phyloP scores from a whole-genome alignment of 345 rosid species.

The Linum tenue region DNA sequence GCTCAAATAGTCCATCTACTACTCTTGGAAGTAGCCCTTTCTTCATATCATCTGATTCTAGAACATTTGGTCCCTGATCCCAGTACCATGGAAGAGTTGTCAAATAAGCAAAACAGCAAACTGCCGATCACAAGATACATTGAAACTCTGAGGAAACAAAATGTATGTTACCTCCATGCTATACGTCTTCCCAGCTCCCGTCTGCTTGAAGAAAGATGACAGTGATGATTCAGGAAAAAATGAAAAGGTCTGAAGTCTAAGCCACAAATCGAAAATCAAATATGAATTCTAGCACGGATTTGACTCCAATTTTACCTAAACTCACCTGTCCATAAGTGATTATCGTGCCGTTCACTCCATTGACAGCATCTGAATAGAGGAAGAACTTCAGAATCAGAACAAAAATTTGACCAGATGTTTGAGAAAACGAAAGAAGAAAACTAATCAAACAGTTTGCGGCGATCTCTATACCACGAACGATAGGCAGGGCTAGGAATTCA shows the following conservation, averaged over 20 bases:
- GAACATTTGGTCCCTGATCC: slow-evolving; percentile 54
- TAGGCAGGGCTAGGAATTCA: slow-evolving; percentile 60
- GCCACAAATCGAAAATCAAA: neutral
- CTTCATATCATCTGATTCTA: slow-evolving; percentile 41
- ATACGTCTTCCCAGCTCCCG: slow-evolving; percentile 91
- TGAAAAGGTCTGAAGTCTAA: neutral
- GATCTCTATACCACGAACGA: slow-evolving; percentile 43
- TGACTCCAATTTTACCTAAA: neutral
- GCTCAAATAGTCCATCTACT: slow-evolving; percentile 56
- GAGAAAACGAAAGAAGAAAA: neutral
- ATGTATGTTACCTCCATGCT: slow-evolving; percentile 61
- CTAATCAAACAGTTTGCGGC: neutral
- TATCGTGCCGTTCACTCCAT: slow-evolving; percentile 65
- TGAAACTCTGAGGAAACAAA: neutral
- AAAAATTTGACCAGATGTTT: neutral
- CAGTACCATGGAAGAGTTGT: slow-evolving; percentile 2
- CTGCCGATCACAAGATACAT: neutral
- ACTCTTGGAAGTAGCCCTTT: slow-evolving; percentile 74
- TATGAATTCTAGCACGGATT: neutral
- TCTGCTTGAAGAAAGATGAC: slow-evolving; percentile 36
- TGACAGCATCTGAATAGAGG: slow-evolving; percentile 45
- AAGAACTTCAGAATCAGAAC: neutral
- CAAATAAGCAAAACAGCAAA: slow-evolving; percentile 1
- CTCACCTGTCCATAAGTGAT: slow-evolving; percentile 84
- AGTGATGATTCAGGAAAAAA: neutral